Evolutionary conservation across 805 yeast genomes (phyloP).

Genomic region (Sugiyamaella mastotermitis): DNA sequence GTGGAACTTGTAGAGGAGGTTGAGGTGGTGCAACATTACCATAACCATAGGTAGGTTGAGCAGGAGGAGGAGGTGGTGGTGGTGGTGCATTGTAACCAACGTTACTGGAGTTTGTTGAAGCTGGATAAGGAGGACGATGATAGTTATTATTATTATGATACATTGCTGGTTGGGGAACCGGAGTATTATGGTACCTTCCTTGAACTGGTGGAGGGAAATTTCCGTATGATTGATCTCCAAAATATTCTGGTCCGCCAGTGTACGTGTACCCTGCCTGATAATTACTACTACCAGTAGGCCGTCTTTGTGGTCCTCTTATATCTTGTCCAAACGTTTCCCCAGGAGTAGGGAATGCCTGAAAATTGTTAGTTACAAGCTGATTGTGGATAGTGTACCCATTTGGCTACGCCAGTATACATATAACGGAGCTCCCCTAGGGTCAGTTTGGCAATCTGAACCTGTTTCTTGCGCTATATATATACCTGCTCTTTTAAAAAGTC

Average conservation of each 20-base stretch:
- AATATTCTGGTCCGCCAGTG: no score
- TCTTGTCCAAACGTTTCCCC: constrained; percentile 17
- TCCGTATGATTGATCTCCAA: no score
- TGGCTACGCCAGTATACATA: no score
- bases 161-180: constrained; percentile 7
- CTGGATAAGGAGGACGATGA: no score
- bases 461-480: background rate
- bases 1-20: background rate
- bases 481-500: background rate
- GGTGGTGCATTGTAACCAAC: constrained; percentile 7
- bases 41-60: background rate
- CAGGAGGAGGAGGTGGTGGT: constrained; percentile 2
- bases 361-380: no score
- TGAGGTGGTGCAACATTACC: background rate
- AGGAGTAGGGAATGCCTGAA: constrained; percentile 20
- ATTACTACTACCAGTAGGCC: constrained; percentile 6
- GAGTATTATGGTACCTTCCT: constrained; percentile 1
- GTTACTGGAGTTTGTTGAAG: constrained; percentile 7
- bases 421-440: no score
- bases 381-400: no score
- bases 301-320: constrained; percentile 2
- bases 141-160: no score
- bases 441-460: no score
- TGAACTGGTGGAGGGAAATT: constrained; percentile 10
- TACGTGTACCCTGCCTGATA: no score